Base-by-base conservation (phyloP, 352 stramenopile species). In the Globisporangium apiculatum region DNA sequence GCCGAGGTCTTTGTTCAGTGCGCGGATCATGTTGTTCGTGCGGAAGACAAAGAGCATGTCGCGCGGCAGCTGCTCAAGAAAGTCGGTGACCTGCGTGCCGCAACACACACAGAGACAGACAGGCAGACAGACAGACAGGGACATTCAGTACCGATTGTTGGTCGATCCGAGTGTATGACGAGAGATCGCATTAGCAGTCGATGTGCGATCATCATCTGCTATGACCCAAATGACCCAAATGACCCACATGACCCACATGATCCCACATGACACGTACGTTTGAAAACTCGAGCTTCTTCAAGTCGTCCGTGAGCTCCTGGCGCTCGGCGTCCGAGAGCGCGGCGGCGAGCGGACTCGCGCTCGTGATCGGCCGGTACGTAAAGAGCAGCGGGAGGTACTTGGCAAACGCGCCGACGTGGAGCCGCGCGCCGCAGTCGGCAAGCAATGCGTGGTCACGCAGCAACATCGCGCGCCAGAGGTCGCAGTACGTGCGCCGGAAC, bases 381-480 rank as follows among this genome's bases (percentile, higher is more conserved):
- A 97, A 89, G 9, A 96, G 69, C 50, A 97, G 62, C 18, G 87
- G 88, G 48, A 97, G 67, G 35, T 84, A 87, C 42, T 87, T 82
- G 11, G 70, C 68, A 42, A 90, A 73, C 10, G 71, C 60, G 1
- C 76, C 79, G 54, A 92, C 68, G 45, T 87, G 75, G 10, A 93
- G 46, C 0, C 68, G 68, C 18, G 57, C 63, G 2, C 76, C 78
- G 58, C 84, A 89, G 51, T 88, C 62, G 38, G 79, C 64, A 14
- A 95, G 67, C 5, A 96, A 67, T 47, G 68, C 58, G 18, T 80
- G 76, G 68, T 99, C 90, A 17, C 89, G 87, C 58, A 98, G 75
- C 6, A 99, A 76, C 58, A 99, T 94, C 11, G 86, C 87, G 58
- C 89, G 85, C 97, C 97, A 99, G 40, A 99, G 69, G 51, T 95